A percentile compares a stretch with the other conserved stretches of the same genome.
Conservation (phyloP, 495 filamentous ascomycete species). For the Trichoderma reesei region DNA sequence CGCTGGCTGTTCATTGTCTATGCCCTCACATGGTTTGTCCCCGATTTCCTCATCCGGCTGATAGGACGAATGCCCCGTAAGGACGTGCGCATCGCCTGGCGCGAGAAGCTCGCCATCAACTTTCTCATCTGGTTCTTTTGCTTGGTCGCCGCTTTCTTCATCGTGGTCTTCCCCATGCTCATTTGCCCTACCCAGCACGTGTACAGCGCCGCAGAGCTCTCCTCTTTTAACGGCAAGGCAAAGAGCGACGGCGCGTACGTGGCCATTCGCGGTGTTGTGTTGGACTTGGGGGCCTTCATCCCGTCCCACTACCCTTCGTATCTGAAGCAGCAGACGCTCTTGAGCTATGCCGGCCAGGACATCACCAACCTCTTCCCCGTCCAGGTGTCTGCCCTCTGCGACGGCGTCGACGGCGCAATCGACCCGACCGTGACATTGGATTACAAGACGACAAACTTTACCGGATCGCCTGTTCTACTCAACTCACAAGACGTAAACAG, state of each 20-base stretch:
- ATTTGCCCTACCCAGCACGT: conserved; percentile 90
- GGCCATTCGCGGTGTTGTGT: conserved; percentile 81
- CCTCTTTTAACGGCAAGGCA: conserved; percentile 61
- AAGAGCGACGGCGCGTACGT: conserved; percentile 49
- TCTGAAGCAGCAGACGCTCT: conserved; percentile 53
- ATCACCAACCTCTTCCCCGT: conserved; percentile 85
- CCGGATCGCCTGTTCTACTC: conserved; percentile 52
- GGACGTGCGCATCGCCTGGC: conserved; percentile 89
- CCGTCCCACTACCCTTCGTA: conserved; percentile 67
- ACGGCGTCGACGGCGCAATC: conserved; percentile 55
- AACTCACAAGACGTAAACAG: conserved; percentile 60
- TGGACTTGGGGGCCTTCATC: conserved; percentile 67
- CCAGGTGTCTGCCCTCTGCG: conserved; percentile 87
- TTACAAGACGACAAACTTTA: conserved; percentile 68
- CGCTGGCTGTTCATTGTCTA: conserved; percentile 89
- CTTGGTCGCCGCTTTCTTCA: conserved; percentile 71
- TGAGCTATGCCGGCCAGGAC: conserved; percentile 77
- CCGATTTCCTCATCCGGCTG: conserved; percentile 70
- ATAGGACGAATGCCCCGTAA: conserved; percentile 83
- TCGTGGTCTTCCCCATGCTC: conserved; percentile 73
- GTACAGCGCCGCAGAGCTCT: conserved; percentile 69
- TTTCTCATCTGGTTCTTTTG: conserved; percentile 92
- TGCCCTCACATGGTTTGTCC: conserved; percentile 74
- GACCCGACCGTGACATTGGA: conserved; percentile 67
- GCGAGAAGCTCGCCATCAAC: conserved; percentile 98